These are phyloP conservation scores for Eimeria sp. DNA, from an alignment of 169 alveolate species.

Conservation along the genomic window DNA sequence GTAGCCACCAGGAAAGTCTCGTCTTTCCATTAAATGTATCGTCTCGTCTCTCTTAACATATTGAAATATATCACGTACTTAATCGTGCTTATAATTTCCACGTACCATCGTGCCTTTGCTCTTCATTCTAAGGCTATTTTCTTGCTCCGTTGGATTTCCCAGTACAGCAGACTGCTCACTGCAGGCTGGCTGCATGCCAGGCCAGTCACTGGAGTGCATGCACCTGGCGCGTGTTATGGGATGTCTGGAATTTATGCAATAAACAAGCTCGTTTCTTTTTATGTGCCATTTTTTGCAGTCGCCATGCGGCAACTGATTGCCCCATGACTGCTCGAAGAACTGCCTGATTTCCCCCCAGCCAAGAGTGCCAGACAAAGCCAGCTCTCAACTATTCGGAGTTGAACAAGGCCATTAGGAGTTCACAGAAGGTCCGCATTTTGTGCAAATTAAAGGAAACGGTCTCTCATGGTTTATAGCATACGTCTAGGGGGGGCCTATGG, in stretches of 20 bases:
- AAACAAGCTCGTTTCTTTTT: not conserved
- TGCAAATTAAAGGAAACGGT: not conserved
- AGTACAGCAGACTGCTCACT: not conserved
- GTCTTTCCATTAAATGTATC: not conserved
- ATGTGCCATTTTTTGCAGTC: constrained; percentile 20
- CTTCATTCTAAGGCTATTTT: not conserved
- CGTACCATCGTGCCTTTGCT: not conserved
- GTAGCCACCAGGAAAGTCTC: not conserved
- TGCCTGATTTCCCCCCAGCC: constrained; percentile 16
- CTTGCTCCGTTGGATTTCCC: not conserved
- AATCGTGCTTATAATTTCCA: not conserved
- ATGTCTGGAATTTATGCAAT: not conserved
- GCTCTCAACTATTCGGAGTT: constrained; percentile 28
- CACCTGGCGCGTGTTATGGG: constrained; percentile 29
- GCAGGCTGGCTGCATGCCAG: constrained; percentile 58
- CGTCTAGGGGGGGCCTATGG: not conserved
- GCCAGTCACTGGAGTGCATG: constrained; percentile 66
- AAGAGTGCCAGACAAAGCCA: constrained; percentile 33
- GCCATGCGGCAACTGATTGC: constrained; percentile 52
- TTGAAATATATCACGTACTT: not conserved
- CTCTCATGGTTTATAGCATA: not conserved
- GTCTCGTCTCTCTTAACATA: not conserved
- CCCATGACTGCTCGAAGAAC: constrained; percentile 43
- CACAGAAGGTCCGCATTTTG: constrained; percentile 12
- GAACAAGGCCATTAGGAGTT: not conserved